These are phyloP conservation scores for Nelumbo lutea DNA, from an alignment of 164 flowering plant genomes.

Conservation along the genomic window DNA sequence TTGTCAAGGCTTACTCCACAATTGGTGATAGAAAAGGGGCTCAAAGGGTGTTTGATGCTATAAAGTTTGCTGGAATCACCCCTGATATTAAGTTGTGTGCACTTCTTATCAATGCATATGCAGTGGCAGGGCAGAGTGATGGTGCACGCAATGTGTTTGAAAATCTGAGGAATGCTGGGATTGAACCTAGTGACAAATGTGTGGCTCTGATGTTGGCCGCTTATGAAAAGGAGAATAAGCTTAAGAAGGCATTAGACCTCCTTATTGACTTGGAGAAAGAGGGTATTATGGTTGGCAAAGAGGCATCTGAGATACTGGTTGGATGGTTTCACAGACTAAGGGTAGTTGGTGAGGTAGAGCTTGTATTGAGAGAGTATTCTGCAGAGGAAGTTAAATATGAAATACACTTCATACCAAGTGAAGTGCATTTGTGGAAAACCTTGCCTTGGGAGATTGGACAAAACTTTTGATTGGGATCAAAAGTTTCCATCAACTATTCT, in stretches of 20 bases:
- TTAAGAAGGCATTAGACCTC: conserved; percentile 55
- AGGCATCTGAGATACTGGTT: conserved; percentile 58
- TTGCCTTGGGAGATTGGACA: too few relatives aligned
- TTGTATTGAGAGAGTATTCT: conserved; percentile 54
- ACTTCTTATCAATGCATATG: conserved; percentile 82
- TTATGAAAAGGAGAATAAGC: conserved; percentile 60
- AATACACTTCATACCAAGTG: not conserved
- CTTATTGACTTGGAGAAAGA: conserved; percentile 61
- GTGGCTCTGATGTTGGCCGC: conserved; percentile 58
- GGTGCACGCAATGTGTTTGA: conserved; percentile 61
- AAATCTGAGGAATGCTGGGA: conserved; percentile 59
- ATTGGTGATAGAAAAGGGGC: conserved; percentile 50
- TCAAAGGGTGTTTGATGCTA: too few relatives aligned
- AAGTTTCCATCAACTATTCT: not conserved
- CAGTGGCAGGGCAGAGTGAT: conserved; percentile 45
- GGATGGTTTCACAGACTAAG: conserved; percentile 68
- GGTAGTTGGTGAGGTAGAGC: conserved; percentile 67
- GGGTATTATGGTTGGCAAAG: conserved; percentile 54
- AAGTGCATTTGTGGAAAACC: too few relatives aligned
- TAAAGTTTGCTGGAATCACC: too few relatives aligned
- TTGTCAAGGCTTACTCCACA: conserved; percentile 27
- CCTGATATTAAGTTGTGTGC: conserved; percentile 32
- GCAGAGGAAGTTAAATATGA: conserved; percentile 7
- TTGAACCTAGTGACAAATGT: conserved; percentile 74
- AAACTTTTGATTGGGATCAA: too few relatives aligned